A percentile compares a stretch with the other conserved stretches of the same genome.
Evolutionary conservation across 768 basidiomycete genomes (phyloP).

Genomic region (Leucogyrophana mollusca): DNA sequence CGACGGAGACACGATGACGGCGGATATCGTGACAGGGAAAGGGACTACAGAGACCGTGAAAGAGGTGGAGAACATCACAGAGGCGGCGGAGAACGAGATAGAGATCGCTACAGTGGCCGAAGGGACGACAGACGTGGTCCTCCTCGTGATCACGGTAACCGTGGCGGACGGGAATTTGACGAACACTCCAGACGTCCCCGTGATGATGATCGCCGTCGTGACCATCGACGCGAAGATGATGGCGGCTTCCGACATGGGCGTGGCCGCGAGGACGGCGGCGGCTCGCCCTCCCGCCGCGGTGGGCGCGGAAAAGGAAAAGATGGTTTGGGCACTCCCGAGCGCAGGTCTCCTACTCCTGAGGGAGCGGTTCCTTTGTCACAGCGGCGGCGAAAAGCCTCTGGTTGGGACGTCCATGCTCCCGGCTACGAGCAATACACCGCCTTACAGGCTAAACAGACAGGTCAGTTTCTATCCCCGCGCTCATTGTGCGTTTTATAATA

Average conservation of each 20-base stretch:
- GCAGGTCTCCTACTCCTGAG: constrained; percentile 89
- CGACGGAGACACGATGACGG: constrained; percentile 63
- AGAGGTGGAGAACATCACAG: constrained; percentile 35
- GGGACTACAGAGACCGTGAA: constrained; percentile 50
- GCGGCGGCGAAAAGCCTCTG: constrained; percentile 83
- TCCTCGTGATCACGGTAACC: constrained; percentile 43
- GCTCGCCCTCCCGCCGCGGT: constrained; percentile 35
- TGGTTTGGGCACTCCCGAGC: constrained; percentile 65
- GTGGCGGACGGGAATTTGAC: constrained; percentile 44
- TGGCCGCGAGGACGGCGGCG: constrained; percentile 40
- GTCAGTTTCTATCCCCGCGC: constrained; percentile 38
- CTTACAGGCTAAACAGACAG: constrained; percentile 97
- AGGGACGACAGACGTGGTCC: constrained; percentile 52
- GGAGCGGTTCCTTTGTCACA: constrained; percentile 80
- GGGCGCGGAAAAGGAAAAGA: constrained; percentile 48
- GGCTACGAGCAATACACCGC: constrained; percentile 95
- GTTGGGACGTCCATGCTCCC: constrained; percentile 95
- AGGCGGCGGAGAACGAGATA: constrained; percentile 32
- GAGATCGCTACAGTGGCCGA: constrained; percentile 33
- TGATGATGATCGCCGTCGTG: constrained; percentile 53
- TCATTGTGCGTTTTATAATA: constrained; percentile 5
- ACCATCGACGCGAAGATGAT: constrained; percentile 38
- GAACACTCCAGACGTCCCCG: constrained; percentile 42
- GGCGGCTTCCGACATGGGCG: constrained; percentile 22
- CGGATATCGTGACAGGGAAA: constrained; percentile 45